phyloP scores from a whole-genome alignment of 495 filamentous ascomycete genomes.

The Zalerion maritima region DNA sequence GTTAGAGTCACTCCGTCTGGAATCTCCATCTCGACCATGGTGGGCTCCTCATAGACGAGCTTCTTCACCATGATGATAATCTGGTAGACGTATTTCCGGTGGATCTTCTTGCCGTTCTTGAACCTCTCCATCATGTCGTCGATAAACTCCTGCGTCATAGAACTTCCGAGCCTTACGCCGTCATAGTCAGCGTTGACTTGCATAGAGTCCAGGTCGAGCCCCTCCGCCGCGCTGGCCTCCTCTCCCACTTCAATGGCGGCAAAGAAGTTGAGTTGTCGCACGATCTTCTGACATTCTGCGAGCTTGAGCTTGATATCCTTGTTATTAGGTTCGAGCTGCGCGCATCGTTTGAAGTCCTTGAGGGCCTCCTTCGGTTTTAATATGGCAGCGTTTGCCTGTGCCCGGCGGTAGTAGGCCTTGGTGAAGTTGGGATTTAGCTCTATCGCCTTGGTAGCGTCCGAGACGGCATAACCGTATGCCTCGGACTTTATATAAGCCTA shows the following conservation, averaged over 20 bases:
- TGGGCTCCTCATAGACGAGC: constrained; percentile 80
- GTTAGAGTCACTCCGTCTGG: constrained; percentile 64
- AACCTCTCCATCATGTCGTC: constrained; percentile 93
- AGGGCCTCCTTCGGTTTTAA: constrained; percentile 73
- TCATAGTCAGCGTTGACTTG: constrained; percentile 73
- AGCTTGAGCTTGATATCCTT: constrained; percentile 82
- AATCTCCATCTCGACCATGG: constrained; percentile 91
- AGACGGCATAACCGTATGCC: constrained; percentile 79
- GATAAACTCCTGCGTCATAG: constrained; percentile 94
- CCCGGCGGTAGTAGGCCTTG: constrained; percentile 95
- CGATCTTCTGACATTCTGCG: constrained; percentile 83
- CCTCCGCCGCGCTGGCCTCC: constrained; percentile 79
- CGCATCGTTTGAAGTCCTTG: constrained; percentile 83
- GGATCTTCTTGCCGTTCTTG: constrained; percentile 88
- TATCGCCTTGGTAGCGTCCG: constrained; percentile 86
- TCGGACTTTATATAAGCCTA: constrained; percentile 92
- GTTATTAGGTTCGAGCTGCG: constrained; percentile 73
- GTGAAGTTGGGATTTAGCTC: constrained; percentile 77
- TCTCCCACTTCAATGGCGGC: constrained; percentile 90
- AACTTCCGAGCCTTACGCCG: constrained; percentile 57
- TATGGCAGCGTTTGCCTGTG: constrained; percentile 80
- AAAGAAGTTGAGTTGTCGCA: constrained; percentile 78
- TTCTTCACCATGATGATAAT: constrained; percentile 83
- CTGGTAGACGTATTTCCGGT: constrained; percentile 93
- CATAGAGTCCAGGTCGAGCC: constrained; percentile 75